Conservation (phyloP, 2,329 filamentous ascomycete species). For the Colletotrichum camelliae region DNA sequence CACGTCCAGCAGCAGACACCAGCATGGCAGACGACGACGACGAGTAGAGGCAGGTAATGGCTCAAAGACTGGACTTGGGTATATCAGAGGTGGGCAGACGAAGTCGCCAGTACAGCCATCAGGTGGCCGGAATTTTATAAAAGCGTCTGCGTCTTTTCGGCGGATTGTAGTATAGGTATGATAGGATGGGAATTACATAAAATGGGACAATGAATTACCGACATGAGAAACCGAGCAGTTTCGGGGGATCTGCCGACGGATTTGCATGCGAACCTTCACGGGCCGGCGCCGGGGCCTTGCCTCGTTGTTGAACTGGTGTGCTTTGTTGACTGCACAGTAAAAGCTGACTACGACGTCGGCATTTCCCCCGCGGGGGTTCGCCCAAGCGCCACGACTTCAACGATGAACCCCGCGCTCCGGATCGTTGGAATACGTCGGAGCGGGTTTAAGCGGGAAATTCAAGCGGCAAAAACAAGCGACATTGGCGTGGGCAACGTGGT, state of each 20-base stretch:
- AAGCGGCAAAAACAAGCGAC: background rate
- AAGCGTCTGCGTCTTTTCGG: conserved; percentile 15
- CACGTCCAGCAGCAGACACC: conserved; percentile 35
- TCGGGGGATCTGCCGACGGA: background rate
- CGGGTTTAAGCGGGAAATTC: background rate
- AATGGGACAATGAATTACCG: conserved; percentile 1
- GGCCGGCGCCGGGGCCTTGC: background rate
- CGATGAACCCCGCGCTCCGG: conserved; percentile 1
- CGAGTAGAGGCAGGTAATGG: conserved; percentile 20
- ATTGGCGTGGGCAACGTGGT: background rate
- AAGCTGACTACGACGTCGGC: background rate
- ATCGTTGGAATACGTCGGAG: background rate
- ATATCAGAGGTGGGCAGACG: background rate
- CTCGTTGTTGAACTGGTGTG: background rate
- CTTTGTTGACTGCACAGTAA: background rate
- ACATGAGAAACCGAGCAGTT: background rate
- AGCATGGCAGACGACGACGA: conserved; percentile 47
- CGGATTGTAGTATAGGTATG: conserved; percentile 14
- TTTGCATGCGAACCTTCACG: background rate
- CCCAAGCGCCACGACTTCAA: background rate
- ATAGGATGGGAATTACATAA: conserved; percentile 9
- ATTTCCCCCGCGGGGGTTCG: background rate
- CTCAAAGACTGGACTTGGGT: background rate
- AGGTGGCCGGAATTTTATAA: background rate
- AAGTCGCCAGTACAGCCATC: background rate